These are phyloP conservation scores for Boletus fagicola DNA, from an alignment of 768 basidiomycete genomes.

Conservation along the genomic window DNA sequence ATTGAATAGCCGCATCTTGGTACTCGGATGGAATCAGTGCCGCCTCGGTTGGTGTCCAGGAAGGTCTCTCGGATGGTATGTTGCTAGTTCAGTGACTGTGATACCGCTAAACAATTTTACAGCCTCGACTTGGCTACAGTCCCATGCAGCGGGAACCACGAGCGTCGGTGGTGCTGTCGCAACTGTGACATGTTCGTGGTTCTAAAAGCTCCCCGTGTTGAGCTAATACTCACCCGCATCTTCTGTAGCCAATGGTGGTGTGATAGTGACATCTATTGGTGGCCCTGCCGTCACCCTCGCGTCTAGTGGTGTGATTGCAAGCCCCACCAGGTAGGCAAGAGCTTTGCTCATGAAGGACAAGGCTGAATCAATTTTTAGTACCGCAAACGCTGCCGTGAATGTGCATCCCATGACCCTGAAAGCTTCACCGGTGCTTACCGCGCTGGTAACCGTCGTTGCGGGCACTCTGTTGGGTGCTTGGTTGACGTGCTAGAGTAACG, in stretches of 20 bases:
- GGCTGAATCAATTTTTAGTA: constrained; percentile 7
- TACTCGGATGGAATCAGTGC: constrained; percentile 17
- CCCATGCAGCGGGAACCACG: constrained; percentile 5
- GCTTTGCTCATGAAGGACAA: not conserved
- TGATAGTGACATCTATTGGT: constrained; percentile 56
- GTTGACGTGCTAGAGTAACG: constrained; percentile 30
- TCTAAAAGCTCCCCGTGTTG: not conserved
- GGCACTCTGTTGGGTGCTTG: constrained; percentile 41
- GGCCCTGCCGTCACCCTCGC: constrained; percentile 63
- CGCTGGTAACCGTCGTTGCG: constrained; percentile 30
- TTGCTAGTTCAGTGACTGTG: not conserved
- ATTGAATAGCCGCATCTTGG: constrained; percentile 15
- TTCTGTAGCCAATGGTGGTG: constrained; percentile 50
- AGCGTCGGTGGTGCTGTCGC: constrained; percentile 7
- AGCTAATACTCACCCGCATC: not conserved
- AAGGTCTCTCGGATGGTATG: constrained; percentile 22
- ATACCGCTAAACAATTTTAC: not conserved
- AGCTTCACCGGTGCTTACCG: constrained; percentile 28
- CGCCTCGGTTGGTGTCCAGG: constrained; percentile 12
- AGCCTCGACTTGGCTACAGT: constrained; percentile 21
- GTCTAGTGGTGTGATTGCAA: constrained; percentile 37
- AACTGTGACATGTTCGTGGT: constrained; percentile 28
- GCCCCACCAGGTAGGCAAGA: constrained; percentile 15
- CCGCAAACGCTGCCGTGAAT: constrained; percentile 15
- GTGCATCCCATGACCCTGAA: constrained; percentile 14